Evolutionary conservation across 78 protist genomes (phyloP), one percentile per base, ranked within the genome.

Genomic region (Cavenderia fasciculata): DNA sequence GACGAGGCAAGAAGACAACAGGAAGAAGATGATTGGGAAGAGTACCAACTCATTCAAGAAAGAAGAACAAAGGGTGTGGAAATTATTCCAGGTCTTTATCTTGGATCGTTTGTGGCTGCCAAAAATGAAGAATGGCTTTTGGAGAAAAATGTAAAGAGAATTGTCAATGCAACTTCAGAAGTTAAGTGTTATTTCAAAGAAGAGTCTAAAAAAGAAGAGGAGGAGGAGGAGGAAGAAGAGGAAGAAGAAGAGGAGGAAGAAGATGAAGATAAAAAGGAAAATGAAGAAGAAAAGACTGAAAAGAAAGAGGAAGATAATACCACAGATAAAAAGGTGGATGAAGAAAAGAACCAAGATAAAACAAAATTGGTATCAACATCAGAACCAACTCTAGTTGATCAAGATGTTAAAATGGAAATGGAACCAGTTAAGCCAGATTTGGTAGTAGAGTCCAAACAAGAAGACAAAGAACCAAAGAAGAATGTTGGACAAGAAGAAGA

Each of bases 161-260:
- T 86, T 36, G 59, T 86, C 4, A 86, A 86, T 59, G 93, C 74
- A 18, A 86, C 93, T 18, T 54, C 93, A 0, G 93, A 86, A 36
- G 69, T 76, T 4, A 74, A 59, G 8, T 75, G 68, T 59, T 86
- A 74, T 41, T 86, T 74, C 46, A 59, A 52, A n/a, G 71, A 75
- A 29, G 43, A 59, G 23, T 10, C 8, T 52, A 74, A 51, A 11
- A 51, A 57, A 47, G 72, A 69, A 5, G 27, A 34, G 46, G 82
- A 85, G 69, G 75, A 46, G 2, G 51, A 66, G 34, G 56, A 47
- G 63, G 59, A 51, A 2, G 65, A 47, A 43, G 56, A 47, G 16
- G 56, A 25, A 34, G 65, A 51, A 43, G 54, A 70, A 31, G 59
- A 38, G 10, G 51, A 71, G 4, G 72, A 59, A 21, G 92, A 46